These are phyloP conservation scores for Fereydounia khargensis DNA, from an alignment of 1,284 basidiomycete genomes.

Conservation along the genomic window DNA sequence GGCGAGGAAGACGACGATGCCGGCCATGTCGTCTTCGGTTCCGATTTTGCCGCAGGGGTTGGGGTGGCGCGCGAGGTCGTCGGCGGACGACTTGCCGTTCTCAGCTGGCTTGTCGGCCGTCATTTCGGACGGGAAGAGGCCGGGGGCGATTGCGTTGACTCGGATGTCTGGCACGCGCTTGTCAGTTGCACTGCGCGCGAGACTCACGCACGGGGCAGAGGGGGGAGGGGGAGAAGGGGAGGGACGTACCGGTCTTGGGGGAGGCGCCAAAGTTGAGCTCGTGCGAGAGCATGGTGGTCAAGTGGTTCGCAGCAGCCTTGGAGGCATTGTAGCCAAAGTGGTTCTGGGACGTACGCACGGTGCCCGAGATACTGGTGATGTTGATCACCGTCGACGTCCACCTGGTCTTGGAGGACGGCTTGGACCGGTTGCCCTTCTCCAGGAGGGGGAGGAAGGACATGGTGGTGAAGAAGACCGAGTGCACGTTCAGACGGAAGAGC, in stretches of 20 bases:
- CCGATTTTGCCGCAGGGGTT: slow-evolving; percentile 43
- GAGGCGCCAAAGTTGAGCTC: slow-evolving; percentile 33
- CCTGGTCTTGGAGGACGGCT: neutral
- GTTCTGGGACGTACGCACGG: slow-evolving; percentile 31
- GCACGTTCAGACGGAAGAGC: slow-evolving; percentile 30
- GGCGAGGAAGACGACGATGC: slow-evolving; percentile 32
- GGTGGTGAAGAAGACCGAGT: slow-evolving; percentile 37
- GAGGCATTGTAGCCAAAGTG: slow-evolving; percentile 46
- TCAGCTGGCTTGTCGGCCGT: slow-evolving; percentile 14
- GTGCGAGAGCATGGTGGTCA: slow-evolving; percentile 42
- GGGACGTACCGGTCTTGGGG: neutral
- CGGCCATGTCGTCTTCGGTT: slow-evolving; percentile 31
- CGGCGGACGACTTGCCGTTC: slow-evolving; percentile 12
- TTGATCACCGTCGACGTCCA: slow-evolving; percentile 30
- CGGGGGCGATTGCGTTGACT: slow-evolving; percentile 46
- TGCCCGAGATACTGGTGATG: slow-evolving; percentile 37
- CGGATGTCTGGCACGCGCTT: too few species aligned
- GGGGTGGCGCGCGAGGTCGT: slow-evolving; percentile 11
- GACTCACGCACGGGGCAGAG: too few species aligned
- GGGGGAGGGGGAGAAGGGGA: too few species aligned
- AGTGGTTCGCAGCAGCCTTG: slow-evolving; percentile 45
- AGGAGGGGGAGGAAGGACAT: slow-evolving; percentile 49
- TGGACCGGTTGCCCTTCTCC: slow-evolving; percentile 7
- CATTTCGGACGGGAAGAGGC: slow-evolving; percentile 43
- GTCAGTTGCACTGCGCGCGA: too few species aligned